A percentile compares a stretch with the other conserved stretches of the same genome.
Conservation (phyloP, 371 early-diverging fungal genomes). For the Lichtheimia corymbifera region DNA sequence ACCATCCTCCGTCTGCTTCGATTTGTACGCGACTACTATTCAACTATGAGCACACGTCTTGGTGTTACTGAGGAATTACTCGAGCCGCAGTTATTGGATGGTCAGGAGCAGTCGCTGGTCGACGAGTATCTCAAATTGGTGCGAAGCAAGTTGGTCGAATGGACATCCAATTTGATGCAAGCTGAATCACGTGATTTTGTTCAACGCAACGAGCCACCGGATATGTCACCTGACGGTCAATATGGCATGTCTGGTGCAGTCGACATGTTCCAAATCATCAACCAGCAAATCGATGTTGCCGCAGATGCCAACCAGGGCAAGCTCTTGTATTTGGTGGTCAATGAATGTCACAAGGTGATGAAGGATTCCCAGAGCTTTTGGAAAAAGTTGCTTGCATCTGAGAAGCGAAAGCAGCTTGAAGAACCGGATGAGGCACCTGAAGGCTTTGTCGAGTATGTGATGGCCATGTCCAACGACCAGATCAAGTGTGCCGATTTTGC, state of each 20-base stretch:
- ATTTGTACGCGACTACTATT: conserved; percentile 92
- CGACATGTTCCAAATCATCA: conserved; percentile 93
- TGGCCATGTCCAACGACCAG: conserved; percentile 93
- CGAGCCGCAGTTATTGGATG: conserved; percentile 90
- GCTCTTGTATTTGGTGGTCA: conserved; percentile 82
- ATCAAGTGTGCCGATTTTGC: conserved; percentile 87
- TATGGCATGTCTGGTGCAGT: conserved; percentile 82
- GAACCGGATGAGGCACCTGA: conserved; percentile 67
- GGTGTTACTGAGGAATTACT: conserved; percentile 89
- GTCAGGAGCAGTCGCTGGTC: conserved; percentile 85
- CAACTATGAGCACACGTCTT: conserved; percentile 80
- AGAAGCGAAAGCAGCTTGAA: conserved; percentile 75
- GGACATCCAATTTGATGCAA: conserved; percentile 87
- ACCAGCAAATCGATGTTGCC: conserved; percentile 93
- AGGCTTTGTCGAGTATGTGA: conserved; percentile 90
- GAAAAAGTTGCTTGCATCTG: conserved; percentile 70
- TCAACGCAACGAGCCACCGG: conserved; percentile 74
- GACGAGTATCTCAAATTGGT: conserved; percentile 89
- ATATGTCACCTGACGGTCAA: conserved; percentile 72
- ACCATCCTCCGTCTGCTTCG: conserved; percentile 80
- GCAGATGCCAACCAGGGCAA: conserved; percentile 81
- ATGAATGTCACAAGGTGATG: conserved; percentile 83
- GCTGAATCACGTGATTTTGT: conserved; percentile 83
- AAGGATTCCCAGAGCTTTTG: conserved; percentile 81
- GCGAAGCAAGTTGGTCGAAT: conserved; percentile 81